Base-by-base conservation (phyloP, 169 alveolate species). In the Plasmodium chabaudi region DNA sequence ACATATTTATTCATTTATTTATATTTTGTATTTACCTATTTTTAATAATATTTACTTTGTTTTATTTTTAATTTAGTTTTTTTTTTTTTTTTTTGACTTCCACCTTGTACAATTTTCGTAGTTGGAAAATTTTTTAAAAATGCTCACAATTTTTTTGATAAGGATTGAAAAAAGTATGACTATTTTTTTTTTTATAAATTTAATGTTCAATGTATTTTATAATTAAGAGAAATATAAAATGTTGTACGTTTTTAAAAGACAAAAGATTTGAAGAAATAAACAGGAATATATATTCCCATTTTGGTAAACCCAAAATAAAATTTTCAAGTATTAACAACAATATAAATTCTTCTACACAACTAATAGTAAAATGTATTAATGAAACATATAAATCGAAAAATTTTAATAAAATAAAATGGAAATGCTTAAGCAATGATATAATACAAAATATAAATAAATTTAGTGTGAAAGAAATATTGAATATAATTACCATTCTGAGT, bases 391-490 rank as follows among this genome's bases (percentile, higher is more conserved):
- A 65, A 51, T 79, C 89, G 19, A 79, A 79, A 79, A 64, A 53
- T 59, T 79, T 79, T 70, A 79, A 53, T 79, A 79, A 79, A 79
- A 79, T 79, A 34, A 79, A 79, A 65, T 79, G 89, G 89, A 69
- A 79, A 23, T 79, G 89, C 55, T 49, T 79, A 39, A 53, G 44
- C 21, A 79, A 79, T 64, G 89, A 79, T 53, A 67, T 79, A 51
- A 17, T 79, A 53, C 65, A 79, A 64, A 79, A 67, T 79, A 65
- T 25, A 56, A 51, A 64, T 57, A 65, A 79, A 55, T 79, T 79
- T 65, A 68, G 67, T 57, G 34, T 60, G 67, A 55, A 65, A 57
- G 89, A 79, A 55, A 67, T 79, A 53, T 53, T 79, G 60, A 53
- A 53, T 39, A 65, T 79, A 79, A 70, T 60, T 25, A 79, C 13